A percentile compares a stretch with the other conserved stretches of the same genome.
These are phyloP conservation scores for Plasmodium knowlesi DNA, from an alignment of 169 alveolate genomes.

Conservation along the genomic window DNA sequence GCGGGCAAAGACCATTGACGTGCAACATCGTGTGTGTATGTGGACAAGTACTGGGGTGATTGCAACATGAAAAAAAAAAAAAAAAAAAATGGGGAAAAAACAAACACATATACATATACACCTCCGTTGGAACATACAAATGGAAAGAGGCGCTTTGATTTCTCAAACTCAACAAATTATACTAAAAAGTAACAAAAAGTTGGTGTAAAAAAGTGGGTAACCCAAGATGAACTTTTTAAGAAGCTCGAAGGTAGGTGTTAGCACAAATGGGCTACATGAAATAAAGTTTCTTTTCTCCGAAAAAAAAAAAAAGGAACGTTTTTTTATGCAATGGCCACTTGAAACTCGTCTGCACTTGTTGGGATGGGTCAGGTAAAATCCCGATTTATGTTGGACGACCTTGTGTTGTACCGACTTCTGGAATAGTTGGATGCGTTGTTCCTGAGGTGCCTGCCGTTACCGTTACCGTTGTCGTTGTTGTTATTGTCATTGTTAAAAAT, in stretches of 20 bases:
- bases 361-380: background rate
- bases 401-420: constrained; percentile 33
- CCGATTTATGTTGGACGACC: constrained; percentile 27
- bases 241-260: background rate
- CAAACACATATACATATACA: background rate
- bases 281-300: background rate
- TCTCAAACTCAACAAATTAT: background rate
- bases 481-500: background rate
- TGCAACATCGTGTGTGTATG: background rate
- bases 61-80: background rate
- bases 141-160: background rate
- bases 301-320: background rate
- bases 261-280: background rate
- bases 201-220: background rate
- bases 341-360: background rate
- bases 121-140: background rate
- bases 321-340: background rate
- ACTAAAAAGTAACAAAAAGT: background rate
- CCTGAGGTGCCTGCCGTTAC: background rate
- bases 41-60: background rate
- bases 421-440: constrained; percentile 8
- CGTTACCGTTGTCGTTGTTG: background rate
- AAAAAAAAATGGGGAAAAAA: background rate
- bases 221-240: background rate
- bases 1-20: background rate